These are phyloP conservation scores for Phoma herbarum DNA, from an alignment of 2,329 filamentous ascomycete species.

Conservation along the genomic window DNA sequence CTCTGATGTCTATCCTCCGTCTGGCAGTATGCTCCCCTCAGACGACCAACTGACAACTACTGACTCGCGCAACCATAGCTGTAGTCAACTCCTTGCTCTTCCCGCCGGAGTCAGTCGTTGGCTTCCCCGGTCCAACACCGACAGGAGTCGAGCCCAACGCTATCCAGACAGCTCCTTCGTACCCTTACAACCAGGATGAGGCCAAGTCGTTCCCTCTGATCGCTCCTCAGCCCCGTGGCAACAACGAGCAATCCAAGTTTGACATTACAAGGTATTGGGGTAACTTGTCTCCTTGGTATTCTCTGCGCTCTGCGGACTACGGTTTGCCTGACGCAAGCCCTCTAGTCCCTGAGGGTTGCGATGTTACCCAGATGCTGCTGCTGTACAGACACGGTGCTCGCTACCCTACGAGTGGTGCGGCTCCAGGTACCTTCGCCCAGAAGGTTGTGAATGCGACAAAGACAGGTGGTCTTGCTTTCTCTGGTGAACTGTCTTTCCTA, in stretches of 20 bases:
- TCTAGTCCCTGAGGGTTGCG: constrained; percentile 37
- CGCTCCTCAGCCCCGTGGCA: constrained; percentile 34
- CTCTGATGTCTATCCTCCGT: constrained; percentile 35
- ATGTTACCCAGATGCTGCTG: constrained; percentile 41
- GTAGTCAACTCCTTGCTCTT: constrained; percentile 36
- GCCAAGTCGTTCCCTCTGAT: constrained; percentile 37
- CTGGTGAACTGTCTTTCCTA: constrained; percentile 40
- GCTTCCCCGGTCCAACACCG: constrained; percentile 43
- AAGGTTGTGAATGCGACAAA: constrained; percentile 41
- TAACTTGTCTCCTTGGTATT: constrained; percentile 44
- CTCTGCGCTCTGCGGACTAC: constrained; percentile 40
- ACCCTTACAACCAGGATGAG: constrained; percentile 40
- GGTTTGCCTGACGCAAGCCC: constrained; percentile 40
- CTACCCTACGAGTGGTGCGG: constrained; percentile 41
- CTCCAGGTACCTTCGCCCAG: constrained; percentile 36
- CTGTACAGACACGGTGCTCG: constrained; percentile 44
- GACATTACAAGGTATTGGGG: constrained; percentile 45
- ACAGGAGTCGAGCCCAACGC: constrained; percentile 40
- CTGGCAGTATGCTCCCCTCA: constrained; percentile 32
- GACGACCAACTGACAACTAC: background rate
- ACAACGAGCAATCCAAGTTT: constrained; percentile 28
- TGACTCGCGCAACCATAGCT: constrained; percentile 25
- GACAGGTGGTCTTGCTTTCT: constrained; percentile 31
- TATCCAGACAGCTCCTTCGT: constrained; percentile 39
- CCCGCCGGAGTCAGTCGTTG: constrained; percentile 39